Evolutionary conservation across 495 filamentous ascomycete species (phyloP), one percentile per base, ranked within the genome.

Genomic region (Pyronema domesticum): DNA sequence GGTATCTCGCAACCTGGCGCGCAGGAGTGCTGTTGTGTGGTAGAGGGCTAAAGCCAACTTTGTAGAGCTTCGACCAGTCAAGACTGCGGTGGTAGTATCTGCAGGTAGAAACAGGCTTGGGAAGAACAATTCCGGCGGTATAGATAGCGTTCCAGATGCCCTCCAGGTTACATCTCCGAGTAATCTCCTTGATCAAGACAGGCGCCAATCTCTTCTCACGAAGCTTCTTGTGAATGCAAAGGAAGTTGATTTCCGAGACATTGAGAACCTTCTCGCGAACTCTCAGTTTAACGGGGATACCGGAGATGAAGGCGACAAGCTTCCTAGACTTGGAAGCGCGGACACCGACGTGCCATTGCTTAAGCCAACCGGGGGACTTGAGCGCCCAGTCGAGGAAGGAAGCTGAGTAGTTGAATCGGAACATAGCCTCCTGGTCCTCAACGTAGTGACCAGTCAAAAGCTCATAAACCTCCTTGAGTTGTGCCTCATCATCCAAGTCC

Each of bases 181-280:
- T 95, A 65, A 98, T 87, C 66, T 96, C 91, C 65, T 95, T 93
- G 71, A 98, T 98, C 40, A 98, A 76, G 3, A 94, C 82, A 0
- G 91, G 91, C 0, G 91, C 77, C 39, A 98, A 76, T 9, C 93
- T 80, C 69, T 98, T 95, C 11, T 82, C 79, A 42, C 93, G 84
- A 7, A 98, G 79, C 69, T 95, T 96, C 74, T 95, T 96, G 74
- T 96, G 93, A 57, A 96, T 79, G 66, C 86, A 93, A 51, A 98
- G 82, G 73, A 94, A 96, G 71, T 98, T 96, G 70, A 96, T 88
- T 66, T 98, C 91, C 35, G 83, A 88, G 53, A 81, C 80, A 51
- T 80, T 79, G 59, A 96, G 67, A 46, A 74, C 69, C 47, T 83
- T 83, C 46, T 80, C 72, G 30, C 88, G 85, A 17, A 96, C 81